Conservation (phyloP, 805 yeast genomes). For the Candida yuanshanica region DNA sequence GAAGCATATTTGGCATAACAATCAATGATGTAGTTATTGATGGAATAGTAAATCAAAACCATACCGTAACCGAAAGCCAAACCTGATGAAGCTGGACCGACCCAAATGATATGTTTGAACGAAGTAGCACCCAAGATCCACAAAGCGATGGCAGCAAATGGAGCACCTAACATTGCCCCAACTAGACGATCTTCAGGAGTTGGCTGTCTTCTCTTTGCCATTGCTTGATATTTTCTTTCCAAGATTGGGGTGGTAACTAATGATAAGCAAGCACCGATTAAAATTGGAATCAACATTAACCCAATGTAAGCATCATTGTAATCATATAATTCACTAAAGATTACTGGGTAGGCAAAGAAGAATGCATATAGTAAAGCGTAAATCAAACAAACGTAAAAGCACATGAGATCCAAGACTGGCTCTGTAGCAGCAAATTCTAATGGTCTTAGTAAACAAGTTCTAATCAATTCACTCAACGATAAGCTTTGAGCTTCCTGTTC, state of each 20-base stretch:
- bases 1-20: constrained; percentile 82
- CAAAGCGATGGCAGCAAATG: constrained; percentile 74
- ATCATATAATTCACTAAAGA: constrained; percentile 71
- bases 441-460: constrained; percentile 75
- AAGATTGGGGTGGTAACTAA: constrained; percentile 67
- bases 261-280: constrained; percentile 80
- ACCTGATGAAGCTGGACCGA: constrained; percentile 75
- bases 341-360: constrained; percentile 93
- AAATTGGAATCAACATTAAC: constrained; percentile 82
- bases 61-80: constrained; percentile 75
- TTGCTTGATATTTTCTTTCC: constrained; percentile 53
- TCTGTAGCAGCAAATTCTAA: constrained; percentile 71
- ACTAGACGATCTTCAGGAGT: constrained; percentile 75
- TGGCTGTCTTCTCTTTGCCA: constrained; percentile 51
- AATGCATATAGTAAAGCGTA: constrained; percentile 89
- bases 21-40: constrained; percentile 83
- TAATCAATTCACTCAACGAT: constrained; percentile 59
- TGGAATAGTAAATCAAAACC: constrained; percentile 69
- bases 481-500: constrained; percentile 85
- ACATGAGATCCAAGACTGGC: constrained; percentile 79
- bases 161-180: constrained; percentile 80
- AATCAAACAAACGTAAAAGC: constrained; percentile 81
- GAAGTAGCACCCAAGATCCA: constrained; percentile 82
- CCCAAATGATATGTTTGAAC: constrained; percentile 66
- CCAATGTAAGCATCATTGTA: constrained; percentile 77